phyloP scores from a whole-genome alignment of 495 filamentous ascomycete species.

The Talaromyces proteolyticus region DNA sequence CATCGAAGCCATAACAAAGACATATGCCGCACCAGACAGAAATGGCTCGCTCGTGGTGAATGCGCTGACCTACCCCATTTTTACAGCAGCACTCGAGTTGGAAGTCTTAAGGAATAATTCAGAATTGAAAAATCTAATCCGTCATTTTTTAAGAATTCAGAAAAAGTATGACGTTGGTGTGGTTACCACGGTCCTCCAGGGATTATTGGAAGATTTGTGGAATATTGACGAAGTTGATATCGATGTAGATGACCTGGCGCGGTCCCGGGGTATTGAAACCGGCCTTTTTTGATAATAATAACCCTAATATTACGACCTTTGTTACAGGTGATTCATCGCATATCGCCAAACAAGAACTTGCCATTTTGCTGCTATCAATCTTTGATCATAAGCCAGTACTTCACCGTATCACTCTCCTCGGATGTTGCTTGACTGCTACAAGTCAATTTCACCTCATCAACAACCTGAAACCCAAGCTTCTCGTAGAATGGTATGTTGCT shows the following conservation, averaged over 20 bases:
- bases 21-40: constrained; percentile 13
- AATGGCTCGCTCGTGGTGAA: constrained; percentile 21
- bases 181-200: constrained; percentile 14
- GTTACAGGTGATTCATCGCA: too few relatives aligned
- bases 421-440: too few relatives aligned
- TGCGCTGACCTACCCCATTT: constrained; percentile 21
- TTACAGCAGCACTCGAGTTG: constrained; percentile 21
- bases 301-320: too few relatives aligned
- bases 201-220: constrained; percentile 28
- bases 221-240: constrained; percentile 6
- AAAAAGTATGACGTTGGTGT: not conserved
- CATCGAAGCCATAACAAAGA: constrained; percentile 22
- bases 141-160: not conserved
- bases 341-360: too few relatives aligned
- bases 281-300: constrained; percentile 18
- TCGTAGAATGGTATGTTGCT: too few relatives aligned
- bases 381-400: too few relatives aligned
- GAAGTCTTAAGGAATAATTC: constrained; percentile 14
- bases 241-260: constrained; percentile 20
- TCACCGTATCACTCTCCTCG: too few relatives aligned
- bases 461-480: too few relatives aligned
- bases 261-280: constrained; percentile 18
- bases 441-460: too few relatives aligned
- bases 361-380: too few relatives aligned
- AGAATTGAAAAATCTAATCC: constrained; percentile 15